These are phyloP conservation scores for Hyphodiscus hymeniophilus DNA, from an alignment of 495 filamentous ascomycete genomes.

Conservation along the genomic window DNA sequence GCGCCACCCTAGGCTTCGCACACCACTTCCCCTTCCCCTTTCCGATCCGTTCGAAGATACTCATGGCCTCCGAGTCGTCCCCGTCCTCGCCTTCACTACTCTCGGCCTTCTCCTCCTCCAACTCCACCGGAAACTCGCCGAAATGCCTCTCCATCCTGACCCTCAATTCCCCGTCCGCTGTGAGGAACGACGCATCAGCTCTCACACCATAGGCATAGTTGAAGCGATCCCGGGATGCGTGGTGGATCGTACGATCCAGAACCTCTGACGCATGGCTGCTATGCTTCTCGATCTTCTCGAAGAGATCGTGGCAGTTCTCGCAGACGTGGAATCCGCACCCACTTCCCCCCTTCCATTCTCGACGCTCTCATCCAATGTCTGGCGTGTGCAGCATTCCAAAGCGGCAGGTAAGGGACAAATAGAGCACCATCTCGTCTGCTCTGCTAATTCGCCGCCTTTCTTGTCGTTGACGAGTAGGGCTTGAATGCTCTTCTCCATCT, in stretches of 20 bases:
- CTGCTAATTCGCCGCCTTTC: conserved; percentile 1
- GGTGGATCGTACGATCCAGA: neutral
- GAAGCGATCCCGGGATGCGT: neutral
- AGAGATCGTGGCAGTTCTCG: conserved; percentile 1
- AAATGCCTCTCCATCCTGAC: neutral
- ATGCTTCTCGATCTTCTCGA: neutral
- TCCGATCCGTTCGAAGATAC: too few species aligned
- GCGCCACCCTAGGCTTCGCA: too few species aligned
- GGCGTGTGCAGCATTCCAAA: conserved; percentile 2
- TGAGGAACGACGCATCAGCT: conserved; percentile 16
- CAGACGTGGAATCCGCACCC: conserved; percentile 16
- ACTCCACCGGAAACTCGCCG: neutral
- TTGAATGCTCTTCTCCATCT: neutral
- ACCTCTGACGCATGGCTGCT: neutral
- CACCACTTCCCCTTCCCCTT: too few species aligned
- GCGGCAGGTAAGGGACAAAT: conserved; percentile 13
- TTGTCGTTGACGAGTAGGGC: neutral
- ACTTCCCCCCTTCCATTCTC: neutral
- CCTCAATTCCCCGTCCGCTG: conserved; percentile 7
- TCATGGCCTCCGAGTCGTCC: neutral
- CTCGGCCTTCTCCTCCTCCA: neutral
- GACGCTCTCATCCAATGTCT: too few species aligned
- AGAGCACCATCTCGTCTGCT: conserved; percentile 7
- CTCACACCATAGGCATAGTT: neutral
- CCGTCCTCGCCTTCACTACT: neutral